Base-by-base conservation (phyloP, 2,329 filamentous ascomycete genomes). In the Alternaria hordeiaustralica region DNA sequence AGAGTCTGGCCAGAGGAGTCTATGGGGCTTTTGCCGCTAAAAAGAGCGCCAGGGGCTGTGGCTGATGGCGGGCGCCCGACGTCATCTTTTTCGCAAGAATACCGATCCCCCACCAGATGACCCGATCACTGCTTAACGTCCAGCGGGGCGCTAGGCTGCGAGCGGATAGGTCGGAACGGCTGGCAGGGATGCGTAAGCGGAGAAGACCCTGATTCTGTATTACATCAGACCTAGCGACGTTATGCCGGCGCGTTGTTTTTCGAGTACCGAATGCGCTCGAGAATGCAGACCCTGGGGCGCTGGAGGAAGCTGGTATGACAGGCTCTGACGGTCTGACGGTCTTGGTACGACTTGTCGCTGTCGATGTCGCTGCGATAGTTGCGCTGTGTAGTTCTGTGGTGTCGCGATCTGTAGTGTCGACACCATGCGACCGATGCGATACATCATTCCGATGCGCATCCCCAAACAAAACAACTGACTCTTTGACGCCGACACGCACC, bases 141-240 rank as follows among this genome's bases (percentile, higher is more conserved):
- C 7, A 44, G 49, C 20, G 65, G 25, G 20, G 25, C 36, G 56
- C 61, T 64, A 61, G 59, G 13, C 50, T 15, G 21, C 4, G 21
- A n/a, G 2, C 10, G 57, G 51, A 28, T n/a, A 51, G 53, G 51
- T 51, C 36, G 13, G 47, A 57, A 49, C 58, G 54, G 23, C 54
- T 51, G 50, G 55, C 64, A 58, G 61, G 64, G 55, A 54, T 61
- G 21, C 20, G 26, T 15, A 20, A 47, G 49, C 43, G 66, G 53
- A 60, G 60, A 49, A 63, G 71, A 71, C 69, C 71, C 71, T 73
- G 71, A 73, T 65, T 57, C n/a, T 61, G 61, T 46, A 68, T 69
- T 68, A 69, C 70, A 71, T 71, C 68, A 69, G 66, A 60, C 65
- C 64, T 61, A 23, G 60, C 66, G 56, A 70, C 66, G 62, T 62